Evolutionary conservation across 2,329 filamentous ascomycete genomes (phyloP), one percentile per base, ranked within the genome.

Genomic region (Fusarium decemcellulare): DNA sequence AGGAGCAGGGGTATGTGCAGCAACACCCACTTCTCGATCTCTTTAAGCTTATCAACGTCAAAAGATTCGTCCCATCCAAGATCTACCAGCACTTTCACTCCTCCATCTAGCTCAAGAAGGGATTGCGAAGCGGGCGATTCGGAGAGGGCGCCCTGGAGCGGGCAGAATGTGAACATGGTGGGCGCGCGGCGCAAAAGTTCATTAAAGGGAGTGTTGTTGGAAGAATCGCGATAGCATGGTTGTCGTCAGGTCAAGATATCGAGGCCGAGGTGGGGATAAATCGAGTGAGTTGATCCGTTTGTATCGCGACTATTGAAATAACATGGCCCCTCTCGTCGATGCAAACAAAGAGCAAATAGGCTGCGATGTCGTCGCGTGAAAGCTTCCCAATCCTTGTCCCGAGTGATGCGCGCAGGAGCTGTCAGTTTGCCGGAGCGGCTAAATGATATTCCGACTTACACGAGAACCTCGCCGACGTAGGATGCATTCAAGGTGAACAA

Each of bases 21-120:
- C 30, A 40, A 65, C 56, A 77, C 86, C 71, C 87, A 97, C 92
- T 94, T 96, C 82, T 98, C 95, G 65, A 99, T 88, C 81, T 96
- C 93, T 74, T 90, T 90, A 55, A 99, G 88, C 84, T 93, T 92
- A 67, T 88, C 88, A 34, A 90, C 88, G 77, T 97, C 92, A 78
- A 99, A 98, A 3, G 88, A 88, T 78, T 97, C 94, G 78, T 98
- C 95, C 96, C 96, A 99, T 64, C 96, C 96, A 46, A 98, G 91
- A 78, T 98, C 95, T 39, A 99, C 90, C 57, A 99, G 87, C 55
- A 99, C 90, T 81, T 98, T 98, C 82, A 99, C 92, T 63, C 95
- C 96, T 70, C 95, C 95, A 83, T 99, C 96, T 59, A 99, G 92
- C 84, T 98, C 95, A 50, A 99, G 85, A 37, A 99, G 89, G n/a